A percentile compares a stretch with the other conserved stretches of the same genome.
phyloP scores from a whole-genome alignment of 2,329 filamentous ascomycete genomes.

The Huntiella decipiens region DNA sequence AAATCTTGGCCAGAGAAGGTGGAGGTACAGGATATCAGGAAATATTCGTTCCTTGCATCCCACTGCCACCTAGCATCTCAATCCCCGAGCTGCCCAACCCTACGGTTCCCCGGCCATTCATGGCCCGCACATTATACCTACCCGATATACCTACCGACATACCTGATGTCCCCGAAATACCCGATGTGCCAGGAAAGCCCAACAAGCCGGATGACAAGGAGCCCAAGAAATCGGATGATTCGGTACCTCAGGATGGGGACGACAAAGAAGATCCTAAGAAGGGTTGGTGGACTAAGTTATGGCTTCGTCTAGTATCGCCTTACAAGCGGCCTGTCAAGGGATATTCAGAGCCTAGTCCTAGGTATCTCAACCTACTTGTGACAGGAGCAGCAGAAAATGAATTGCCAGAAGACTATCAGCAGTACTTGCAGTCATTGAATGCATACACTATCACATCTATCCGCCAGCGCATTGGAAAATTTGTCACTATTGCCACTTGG shows the following conservation, averaged over 20 bases:
- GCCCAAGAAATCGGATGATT: conserved; percentile 5
- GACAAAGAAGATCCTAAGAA: conserved; percentile 15
- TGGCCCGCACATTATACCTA: conserved; percentile 66
- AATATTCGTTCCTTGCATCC: conserved; percentile 58
- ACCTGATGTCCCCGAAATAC: conserved; percentile 28
- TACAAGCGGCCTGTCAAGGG: conserved; percentile 41
- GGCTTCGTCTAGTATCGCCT: conserved; percentile 26
- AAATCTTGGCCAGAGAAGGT: conserved; percentile 80
- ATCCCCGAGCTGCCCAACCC: conserved; percentile 46
- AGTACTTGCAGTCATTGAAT: conserved; percentile 49
- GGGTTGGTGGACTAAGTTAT: conserved; percentile 19
- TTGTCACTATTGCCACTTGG: conserved; percentile 41
- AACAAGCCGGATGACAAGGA: conserved; percentile 11
- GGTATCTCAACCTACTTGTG: conserved; percentile 66
- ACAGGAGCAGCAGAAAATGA: conserved; percentile 62
- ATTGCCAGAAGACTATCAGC: conserved; percentile 61
- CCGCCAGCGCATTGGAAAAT: conserved; percentile 46
- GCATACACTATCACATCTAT: conserved; percentile 51
- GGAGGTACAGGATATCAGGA: conserved; percentile 73
- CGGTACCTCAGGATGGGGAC: conserved; percentile 12
- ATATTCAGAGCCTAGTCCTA: conserved; percentile 65
- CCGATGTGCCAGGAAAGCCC: conserved; percentile 16
- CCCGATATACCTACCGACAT: conserved; percentile 16
- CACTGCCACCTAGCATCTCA: conserved; percentile 37
- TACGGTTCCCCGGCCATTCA: conserved; percentile 42